Evolutionary conservation across 2,329 filamentous ascomycete genomes (phyloP), one percentile per base, ranked within the genome.

Genomic region (Alternaria sp.): DNA sequence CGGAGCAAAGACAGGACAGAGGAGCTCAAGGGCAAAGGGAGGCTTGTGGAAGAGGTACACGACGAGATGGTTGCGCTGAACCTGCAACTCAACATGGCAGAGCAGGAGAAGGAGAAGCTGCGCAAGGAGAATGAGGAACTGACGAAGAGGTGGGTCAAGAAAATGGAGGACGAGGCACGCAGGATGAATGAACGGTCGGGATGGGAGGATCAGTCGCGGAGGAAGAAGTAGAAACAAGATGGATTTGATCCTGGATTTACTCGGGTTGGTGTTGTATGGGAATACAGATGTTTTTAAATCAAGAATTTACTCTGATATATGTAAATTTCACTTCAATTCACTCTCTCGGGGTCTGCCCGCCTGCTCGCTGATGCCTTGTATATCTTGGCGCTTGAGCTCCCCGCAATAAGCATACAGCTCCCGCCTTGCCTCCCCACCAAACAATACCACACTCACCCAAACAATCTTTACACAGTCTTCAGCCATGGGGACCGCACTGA

Each of bases 1-100:
- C 88, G 88, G 62, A 80, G 96, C 39, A 88, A 86, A 63, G 94
- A 97, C 76, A 83, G 90, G 29, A 92, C 96, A 61, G 91, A 96
- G 69, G 95, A 98, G 81, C 79, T 97, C 31, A 86, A 84, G 55
- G 91, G 88, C 58, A 97, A 97, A 81, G 87, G 88, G 31, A 92
- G 93, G 75, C 80, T 97, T 64, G 84, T 96, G 2, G 90, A 93
- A 81, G 86, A 94, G 71, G 89, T 97, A 52, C 94, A 98, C 79
- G 93, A 97, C 78, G 95, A 99, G 77, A 89, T 97, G 78, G 88
- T 96, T 50, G 89, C 92, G 1, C 80, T 97, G 45, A 93, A 93
- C 67, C 82, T 98, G 65, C 91, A 98, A 77, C 83, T 97, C 41
- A 93, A 95, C 67, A 86, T 97, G 82, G 88, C 90, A 3, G 93